Base-by-base conservation (phyloP, 106 monocot species). In the Apostasia shenzhenica region DNA sequence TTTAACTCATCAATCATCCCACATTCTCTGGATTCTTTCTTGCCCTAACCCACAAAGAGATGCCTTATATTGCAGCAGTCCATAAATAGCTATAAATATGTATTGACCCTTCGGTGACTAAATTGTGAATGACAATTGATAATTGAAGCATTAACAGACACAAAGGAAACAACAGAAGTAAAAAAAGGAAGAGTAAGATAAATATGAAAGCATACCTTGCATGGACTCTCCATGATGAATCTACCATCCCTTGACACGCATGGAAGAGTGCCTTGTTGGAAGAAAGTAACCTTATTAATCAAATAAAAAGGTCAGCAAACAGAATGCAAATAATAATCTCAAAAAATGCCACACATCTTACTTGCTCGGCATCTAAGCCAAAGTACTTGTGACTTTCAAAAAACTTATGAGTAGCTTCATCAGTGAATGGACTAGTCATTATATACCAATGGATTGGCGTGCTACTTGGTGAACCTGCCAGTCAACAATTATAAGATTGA, bases 351-450 rank as follows among this genome's bases (percentile, higher is more conserved):
- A 48, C 61, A 56, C n/a, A 42, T 43, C 61, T 71, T 89, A 97
- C 97, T 76, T 97, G 97, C 56, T 87, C 89, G 58, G 82, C 62
- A 66, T 97, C 97, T 77, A 97, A 78, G 70, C 92, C 92, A 87
- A 97, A 97, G 72, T 89, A 97, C 62, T 87, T 92, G 66, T 85
- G 92, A 57, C 82, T 81, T 81, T 89, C 92, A 74, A 97, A 97
- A 70, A 92, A 97, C 73, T 85, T 97, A 44, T 79, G 81, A 13
- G 92, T 97, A 6, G 86, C 74, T 43, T 86, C 89, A 83, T 97
- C 92, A 49, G 92, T 97, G 59, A 97, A 97, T 61, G 97, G 97
- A 54, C 97, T 97, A 12, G 97, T 97, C 97, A 97, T 97, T 83
- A 97, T 92, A 77, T 97, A 97, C 97, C 92, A 97, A 61, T 86